Evolutionary conservation across 352 stramenopile genomes (phyloP).

Genomic region (Poterioochromonas sp.): DNA sequence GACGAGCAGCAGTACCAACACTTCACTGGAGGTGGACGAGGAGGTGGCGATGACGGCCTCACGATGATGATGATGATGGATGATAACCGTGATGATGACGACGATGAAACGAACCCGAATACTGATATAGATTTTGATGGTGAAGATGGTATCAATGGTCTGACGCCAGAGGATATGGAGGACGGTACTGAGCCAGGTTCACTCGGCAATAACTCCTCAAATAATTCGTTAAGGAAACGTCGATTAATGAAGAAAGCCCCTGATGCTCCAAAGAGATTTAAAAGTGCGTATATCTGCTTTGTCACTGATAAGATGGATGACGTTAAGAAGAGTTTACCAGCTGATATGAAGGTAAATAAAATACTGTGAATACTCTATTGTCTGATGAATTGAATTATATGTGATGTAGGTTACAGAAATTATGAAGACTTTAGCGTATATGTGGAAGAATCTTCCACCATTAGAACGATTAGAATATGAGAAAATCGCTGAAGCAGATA

Average conservation of each 20-base stretch:
- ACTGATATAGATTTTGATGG: too few relatives aligned
- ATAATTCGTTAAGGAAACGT: neutral
- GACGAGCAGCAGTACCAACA: too few relatives aligned
- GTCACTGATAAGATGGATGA: constrained; percentile 15
- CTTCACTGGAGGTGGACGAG: too few relatives aligned
- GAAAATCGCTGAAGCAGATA: neutral
- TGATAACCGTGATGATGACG: too few relatives aligned
- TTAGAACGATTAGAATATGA: constrained; percentile 1
- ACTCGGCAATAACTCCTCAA: too few relatives aligned
- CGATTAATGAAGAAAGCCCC: neutral
- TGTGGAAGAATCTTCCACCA: constrained; percentile 13
- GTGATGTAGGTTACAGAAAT: neutral
- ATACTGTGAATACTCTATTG: neutral
- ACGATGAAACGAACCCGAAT: too few relatives aligned
- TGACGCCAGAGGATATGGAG: too few relatives aligned
- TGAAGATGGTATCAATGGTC: too few relatives aligned
- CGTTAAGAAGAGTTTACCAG: constrained; percentile 12
- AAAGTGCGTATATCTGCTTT: constrained; percentile 25
- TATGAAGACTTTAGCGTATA: neutral
- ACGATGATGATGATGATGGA: too few relatives aligned
- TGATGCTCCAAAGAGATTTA: constrained; percentile 16
- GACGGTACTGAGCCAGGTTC: too few relatives aligned
- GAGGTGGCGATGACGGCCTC: too few relatives aligned
- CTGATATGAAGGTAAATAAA: neutral
- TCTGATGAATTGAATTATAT: too few relatives aligned